Evolutionary conservation across 306 rosid species (phyloP), one percentile per base, ranked within the genome.

Genomic region (Herpetospermum pedunculosum): DNA sequence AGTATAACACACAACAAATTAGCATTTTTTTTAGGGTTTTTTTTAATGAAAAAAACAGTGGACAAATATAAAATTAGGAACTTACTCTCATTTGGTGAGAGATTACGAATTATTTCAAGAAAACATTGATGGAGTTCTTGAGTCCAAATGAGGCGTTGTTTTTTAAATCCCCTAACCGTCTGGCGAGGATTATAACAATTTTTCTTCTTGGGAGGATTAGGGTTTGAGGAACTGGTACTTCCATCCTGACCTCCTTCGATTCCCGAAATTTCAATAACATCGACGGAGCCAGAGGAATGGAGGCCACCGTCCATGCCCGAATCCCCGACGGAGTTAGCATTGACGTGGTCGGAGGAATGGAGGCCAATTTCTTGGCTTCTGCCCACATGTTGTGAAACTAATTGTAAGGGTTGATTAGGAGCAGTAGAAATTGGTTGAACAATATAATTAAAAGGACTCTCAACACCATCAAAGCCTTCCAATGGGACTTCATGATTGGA

Each of bases 121-220:
- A 75, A 75, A 8, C 1, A 12, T 0, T 13, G 13, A 19, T 62
- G 73, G 16, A 47, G 78, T 16, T 75, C 63, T 0, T 3, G 0
- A 0, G 73, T 63, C 73, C 78, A 75, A 30, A 62, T 48, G n/a
- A 75, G 62, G 0, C 78, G 73, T 75, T 5, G 23, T 9, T 34
- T 75, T 26, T 32, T 62, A 0, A 0, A 16, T 29, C 21, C n/a
- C n/a, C n/a, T n/a, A n/a, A n/a, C n/a, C n/a, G n/a, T n/a, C 2
- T 14, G 16, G 5, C 2, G 7, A 19, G 32, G 48, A 46, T 25
- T 29, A 1, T 7, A 60, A 18, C 16, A 14, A 8, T 10, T 32
- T 28, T 13, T 30, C 21, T 16, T 43, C 28, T 16, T 30, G 11
- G 23, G n/a, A n/a, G 43, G 4, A 28, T 37, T 74, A 32, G 57